A percentile compares a stretch with the other conserved stretches of the same genome.
Conservation (phyloP, 176 grass and related monocot genomes). For the Oryza longistaminata region DNA sequence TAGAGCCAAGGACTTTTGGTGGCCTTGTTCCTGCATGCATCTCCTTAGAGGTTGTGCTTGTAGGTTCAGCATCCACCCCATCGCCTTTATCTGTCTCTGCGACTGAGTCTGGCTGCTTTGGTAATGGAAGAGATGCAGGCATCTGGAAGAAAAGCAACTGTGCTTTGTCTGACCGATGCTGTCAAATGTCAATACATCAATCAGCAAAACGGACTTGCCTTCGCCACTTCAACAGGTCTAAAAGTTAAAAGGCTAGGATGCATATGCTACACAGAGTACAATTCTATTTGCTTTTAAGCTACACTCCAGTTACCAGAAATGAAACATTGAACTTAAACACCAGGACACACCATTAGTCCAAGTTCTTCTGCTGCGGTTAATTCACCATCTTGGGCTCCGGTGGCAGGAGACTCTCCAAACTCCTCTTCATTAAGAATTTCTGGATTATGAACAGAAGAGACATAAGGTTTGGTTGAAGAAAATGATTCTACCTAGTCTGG, state of each 20-base stretch:
- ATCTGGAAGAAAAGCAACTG: constrained; percentile 71
- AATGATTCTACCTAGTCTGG: neutral
- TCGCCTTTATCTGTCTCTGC: neutral
- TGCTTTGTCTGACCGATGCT: constrained; percentile 39
- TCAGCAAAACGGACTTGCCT: constrained; percentile 8
- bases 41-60: constrained; percentile 9
- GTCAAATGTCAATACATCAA: constrained; percentile 49
- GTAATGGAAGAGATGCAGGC: constrained; percentile 56
- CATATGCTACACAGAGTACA: neutral
- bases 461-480: neutral
- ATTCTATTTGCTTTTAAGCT: neutral
- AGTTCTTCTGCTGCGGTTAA: constrained; percentile 57
- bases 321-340: constrained; percentile 13
- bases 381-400: constrained; percentile 26
- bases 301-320: constrained; percentile 8
- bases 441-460: constrained; percentile 25
- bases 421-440: constrained; percentile 81
- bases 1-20: constrained; percentile 30
- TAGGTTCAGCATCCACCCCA: constrained; percentile 21
- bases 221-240: neutral
- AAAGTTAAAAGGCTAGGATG: neutral
- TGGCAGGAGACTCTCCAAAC: constrained; percentile 57
- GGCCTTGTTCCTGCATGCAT: neutral
- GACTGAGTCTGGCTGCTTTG: constrained; percentile 25
- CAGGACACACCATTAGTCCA: constrained; percentile 52